Evolutionary conservation across 305 asterid species (phyloP).

Genomic region (Rubia balearica): DNA sequence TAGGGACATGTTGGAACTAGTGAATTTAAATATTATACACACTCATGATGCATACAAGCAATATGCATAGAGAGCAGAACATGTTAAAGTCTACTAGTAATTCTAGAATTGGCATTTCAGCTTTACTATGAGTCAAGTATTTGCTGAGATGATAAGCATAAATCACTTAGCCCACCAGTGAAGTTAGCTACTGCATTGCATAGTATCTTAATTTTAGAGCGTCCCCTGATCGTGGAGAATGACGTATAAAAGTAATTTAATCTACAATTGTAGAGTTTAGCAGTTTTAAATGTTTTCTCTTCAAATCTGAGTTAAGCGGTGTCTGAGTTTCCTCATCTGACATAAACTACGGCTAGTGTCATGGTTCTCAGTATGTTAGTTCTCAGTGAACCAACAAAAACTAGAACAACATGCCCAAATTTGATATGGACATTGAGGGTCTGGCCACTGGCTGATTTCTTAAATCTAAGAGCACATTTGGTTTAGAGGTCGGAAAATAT

Average conservation of each 20-base stretch:
- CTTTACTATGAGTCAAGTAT: not conserved
- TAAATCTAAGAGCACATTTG: too few relatives aligned
- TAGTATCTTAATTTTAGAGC: not conserved
- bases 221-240: not conserved
- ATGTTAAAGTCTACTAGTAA: not conserved
- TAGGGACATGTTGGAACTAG: not conserved
- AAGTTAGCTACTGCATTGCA: not conserved
- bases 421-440: not conserved
- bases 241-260: not conserved
- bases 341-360: not conserved
- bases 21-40: not conserved
- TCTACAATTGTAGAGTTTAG: not conserved
- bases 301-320: not conserved
- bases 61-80: not conserved
- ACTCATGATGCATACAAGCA: not conserved
- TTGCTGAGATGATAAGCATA: not conserved
- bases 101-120: not conserved
- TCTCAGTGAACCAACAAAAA: not conserved
- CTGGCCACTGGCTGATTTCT: not conserved
- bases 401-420: not conserved
- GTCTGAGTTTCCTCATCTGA: not conserved
- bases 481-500: slow-evolving; percentile 5
- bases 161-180: not conserved
- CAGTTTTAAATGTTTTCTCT: not conserved
- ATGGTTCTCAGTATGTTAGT: not conserved